These are phyloP conservation scores for Protomyces arabidopsidicola DNA, from an alignment of 1,139 yeast genomes.

Conservation along the genomic window DNA sequence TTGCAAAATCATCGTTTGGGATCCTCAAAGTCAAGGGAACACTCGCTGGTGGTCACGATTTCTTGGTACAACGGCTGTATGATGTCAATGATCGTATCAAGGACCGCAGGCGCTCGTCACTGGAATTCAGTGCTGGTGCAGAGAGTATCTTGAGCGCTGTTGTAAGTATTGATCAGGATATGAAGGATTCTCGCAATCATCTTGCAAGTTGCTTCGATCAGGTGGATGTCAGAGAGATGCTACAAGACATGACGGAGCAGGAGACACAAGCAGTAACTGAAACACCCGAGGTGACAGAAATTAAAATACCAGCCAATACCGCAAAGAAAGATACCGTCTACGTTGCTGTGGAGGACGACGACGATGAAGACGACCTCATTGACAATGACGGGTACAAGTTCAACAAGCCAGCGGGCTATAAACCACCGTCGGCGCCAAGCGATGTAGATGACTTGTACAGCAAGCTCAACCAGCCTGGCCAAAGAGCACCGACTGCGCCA, in stretches of 20 bases:
- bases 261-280: not conserved
- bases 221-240: conserved; percentile 7
- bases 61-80: conserved; percentile 42
- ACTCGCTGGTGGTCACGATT: conserved; percentile 85
- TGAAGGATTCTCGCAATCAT: conserved; percentile 12
- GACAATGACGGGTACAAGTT: conserved; percentile 19
- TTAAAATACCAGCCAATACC: not conserved
- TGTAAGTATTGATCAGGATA: conserved; percentile 26
- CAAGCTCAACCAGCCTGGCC: conserved; percentile 13
- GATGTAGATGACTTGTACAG: conserved; percentile 23
- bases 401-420: conserved; percentile 14
- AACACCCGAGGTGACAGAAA: not conserved
- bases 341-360: conserved; percentile 7
- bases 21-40: conserved; percentile 78
- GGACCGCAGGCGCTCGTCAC: conserved; percentile 13
- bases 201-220: conserved; percentile 12
- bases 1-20: conserved; percentile 58
- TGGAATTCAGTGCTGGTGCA: not conserved
- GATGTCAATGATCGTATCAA: conserved; percentile 27
- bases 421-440: conserved; percentile 8
- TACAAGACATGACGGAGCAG: conserved; percentile 7
- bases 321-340: not conserved
- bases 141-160: conserved; percentile 28
- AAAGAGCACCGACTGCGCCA: not conserved
- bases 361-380: conserved; percentile 4